phyloP scores from a whole-genome alignment of 2,329 filamentous ascomycete genomes.

The Nemania sp. region DNA sequence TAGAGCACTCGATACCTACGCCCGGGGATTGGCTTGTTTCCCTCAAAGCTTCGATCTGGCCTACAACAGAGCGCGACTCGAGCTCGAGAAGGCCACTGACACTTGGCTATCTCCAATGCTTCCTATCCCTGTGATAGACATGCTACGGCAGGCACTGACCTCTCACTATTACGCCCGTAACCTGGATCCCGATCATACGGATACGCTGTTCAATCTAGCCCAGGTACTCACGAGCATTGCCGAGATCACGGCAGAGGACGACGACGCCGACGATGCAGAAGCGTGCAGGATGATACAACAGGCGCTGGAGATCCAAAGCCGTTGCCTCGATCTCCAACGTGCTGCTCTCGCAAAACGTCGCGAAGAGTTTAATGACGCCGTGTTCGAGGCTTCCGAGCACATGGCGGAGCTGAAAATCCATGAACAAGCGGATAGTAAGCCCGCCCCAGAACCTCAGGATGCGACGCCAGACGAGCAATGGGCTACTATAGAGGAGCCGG shows the following conservation, averaged over 20 bases:
- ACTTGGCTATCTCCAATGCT: slow-evolving; percentile 63
- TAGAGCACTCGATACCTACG: slow-evolving; percentile 68
- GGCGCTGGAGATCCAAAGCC: slow-evolving; percentile 36
- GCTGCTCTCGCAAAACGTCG: slow-evolving; percentile 31
- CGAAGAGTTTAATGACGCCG: slow-evolving; percentile 37
- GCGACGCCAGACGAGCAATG: slow-evolving; percentile 57
- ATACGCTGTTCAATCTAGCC: slow-evolving; percentile 72
- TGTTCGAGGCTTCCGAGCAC: slow-evolving; percentile 37
- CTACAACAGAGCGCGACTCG: slow-evolving; percentile 75
- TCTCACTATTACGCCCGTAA: slow-evolving; percentile 66
- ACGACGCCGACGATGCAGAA: slow-evolving; percentile 46
- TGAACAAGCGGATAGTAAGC: slow-evolving; percentile 16
- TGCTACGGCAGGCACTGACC: slow-evolving; percentile 62
- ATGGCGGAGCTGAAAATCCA: not conserved
- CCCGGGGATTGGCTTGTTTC: slow-evolving; percentile 63
- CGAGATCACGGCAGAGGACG: slow-evolving; percentile 61
- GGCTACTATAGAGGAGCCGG: slow-evolving; percentile 68
- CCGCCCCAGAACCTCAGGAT: slow-evolving; percentile 38
- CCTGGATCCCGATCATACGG: slow-evolving; percentile 65
- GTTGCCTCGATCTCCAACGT: slow-evolving; percentile 59
- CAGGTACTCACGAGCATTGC: slow-evolving; percentile 71
- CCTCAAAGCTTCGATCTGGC: slow-evolving; percentile 70
- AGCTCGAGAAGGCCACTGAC: slow-evolving; percentile 72
- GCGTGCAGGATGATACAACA: slow-evolving; percentile 46
- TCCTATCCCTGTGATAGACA: slow-evolving; percentile 55